Percentiles rank a stretch among this genome's conserved stretches.
These are phyloP conservation scores for Trifolium subterraneum DNA, from an alignment of 306 rosid genomes.

Conservation along the genomic window DNA sequence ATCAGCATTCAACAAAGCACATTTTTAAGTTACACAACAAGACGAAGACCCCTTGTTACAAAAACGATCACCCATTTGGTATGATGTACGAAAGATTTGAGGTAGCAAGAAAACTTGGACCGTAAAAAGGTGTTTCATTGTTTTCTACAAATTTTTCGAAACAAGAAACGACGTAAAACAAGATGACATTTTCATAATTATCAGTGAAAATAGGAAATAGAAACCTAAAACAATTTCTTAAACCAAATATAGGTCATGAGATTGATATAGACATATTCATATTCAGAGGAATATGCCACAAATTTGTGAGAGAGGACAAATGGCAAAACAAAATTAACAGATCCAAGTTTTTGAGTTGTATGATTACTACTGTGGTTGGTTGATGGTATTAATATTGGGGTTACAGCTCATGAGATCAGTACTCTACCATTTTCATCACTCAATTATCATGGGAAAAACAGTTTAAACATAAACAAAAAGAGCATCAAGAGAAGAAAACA, in stretches of 20 bases:
- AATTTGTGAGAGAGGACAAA: neutral
- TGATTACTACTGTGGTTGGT: neutral
- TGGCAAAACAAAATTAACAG: neutral
- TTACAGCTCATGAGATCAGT: neutral
- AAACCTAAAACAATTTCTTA: neutral
- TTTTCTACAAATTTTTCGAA: neutral
- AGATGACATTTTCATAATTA: neutral
- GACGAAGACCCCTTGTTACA: slow-evolving; percentile 7
- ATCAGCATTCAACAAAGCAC: neutral
- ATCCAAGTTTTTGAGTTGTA: neutral
- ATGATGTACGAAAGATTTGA: neutral
- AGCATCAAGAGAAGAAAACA: neutral
- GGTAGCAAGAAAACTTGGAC: neutral
- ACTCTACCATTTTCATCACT: neutral
- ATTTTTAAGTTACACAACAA: slow-evolving; percentile 11
- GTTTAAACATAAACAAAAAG: neutral
- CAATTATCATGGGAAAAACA: neutral
- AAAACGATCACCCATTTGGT: neutral
- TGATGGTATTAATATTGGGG: slow-evolving; percentile 6
- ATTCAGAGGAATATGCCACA: slow-evolving; percentile 24
- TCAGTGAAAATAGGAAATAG: neutral
- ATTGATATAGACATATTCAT: neutral
- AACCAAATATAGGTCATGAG: neutral
- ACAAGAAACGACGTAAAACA: neutral
- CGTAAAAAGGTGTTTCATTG: neutral